Evolutionary conservation across 1,139 yeast genomes (phyloP).

Genomic region (Citeromyces siamensis): DNA sequence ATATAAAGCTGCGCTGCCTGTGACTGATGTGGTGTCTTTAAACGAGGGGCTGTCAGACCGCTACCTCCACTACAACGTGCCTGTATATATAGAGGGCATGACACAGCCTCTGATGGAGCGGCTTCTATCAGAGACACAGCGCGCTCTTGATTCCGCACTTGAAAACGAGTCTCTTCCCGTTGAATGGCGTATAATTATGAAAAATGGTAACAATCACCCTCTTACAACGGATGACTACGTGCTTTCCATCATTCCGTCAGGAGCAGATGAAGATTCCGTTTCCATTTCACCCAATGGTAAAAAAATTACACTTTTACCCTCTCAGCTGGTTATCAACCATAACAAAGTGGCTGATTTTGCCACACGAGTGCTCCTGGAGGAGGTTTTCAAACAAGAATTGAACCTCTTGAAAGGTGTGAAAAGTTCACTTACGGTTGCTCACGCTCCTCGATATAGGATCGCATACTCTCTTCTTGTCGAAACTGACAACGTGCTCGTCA

Average conservation of each 20-base stretch:
- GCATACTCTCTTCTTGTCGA: slow-evolving; percentile 44
- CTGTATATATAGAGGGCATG: slow-evolving; percentile 30
- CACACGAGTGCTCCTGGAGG: slow-evolving; percentile 21
- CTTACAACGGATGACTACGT: not conserved
- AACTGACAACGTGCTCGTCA: slow-evolving; percentile 37
- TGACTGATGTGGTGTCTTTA: slow-evolving; percentile 32
- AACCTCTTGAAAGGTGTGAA: slow-evolving; percentile 21
- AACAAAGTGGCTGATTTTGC: slow-evolving; percentile 24
- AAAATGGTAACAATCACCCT: slow-evolving; percentile 7
- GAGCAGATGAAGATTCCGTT: slow-evolving; percentile 16
- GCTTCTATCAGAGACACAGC: slow-evolving; percentile 21
- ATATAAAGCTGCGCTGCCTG: slow-evolving; percentile 65
- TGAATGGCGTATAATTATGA: slow-evolving; percentile 18
- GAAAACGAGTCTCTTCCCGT: slow-evolving; percentile 14
- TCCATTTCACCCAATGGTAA: slow-evolving; percentile 25
- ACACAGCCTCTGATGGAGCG: slow-evolving; percentile 19
- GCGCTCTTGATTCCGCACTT: slow-evolving; percentile 19
- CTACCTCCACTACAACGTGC: slow-evolving; percentile 34
- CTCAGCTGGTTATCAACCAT: slow-evolving; percentile 19
- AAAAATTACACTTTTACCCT: slow-evolving; percentile 18
- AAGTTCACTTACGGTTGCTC: slow-evolving; percentile 51
- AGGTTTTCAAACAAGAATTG: slow-evolving; percentile 26
- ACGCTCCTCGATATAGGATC: slow-evolving; percentile 25
- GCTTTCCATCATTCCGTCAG: not conserved
- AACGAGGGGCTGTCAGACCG: slow-evolving; percentile 20